Evolutionary conservation across 2,329 filamentous ascomycete species (phyloP), one percentile per base, ranked within the genome.

Genomic region (Lasiodiplodia sp.): DNA sequence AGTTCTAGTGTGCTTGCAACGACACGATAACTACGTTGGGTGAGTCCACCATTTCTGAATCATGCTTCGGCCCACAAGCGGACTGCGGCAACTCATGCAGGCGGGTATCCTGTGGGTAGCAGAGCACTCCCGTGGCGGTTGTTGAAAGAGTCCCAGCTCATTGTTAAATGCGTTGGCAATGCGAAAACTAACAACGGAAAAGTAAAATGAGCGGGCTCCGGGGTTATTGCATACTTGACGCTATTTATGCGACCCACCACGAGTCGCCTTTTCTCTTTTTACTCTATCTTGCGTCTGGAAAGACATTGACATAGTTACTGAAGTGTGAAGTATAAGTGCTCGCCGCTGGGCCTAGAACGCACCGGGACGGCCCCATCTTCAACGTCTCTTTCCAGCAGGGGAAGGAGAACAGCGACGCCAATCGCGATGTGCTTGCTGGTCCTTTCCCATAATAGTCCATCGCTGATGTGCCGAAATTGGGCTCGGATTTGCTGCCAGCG

Each of bases 381-480:
- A 76, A 71, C 8, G 38, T 79, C 12, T 77, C 77, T 5, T 79
- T 79, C 71, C 76, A 73, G 16, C 74, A 73, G 3, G 79, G 75
- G 60, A 74, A 72, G 56, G 78, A 76, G 16, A 66, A 72, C 38
- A 72, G 63, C 21, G 74, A 79, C 44, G 18, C 58, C 10, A 37
- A 4, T 3, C 44, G 44, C 28, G 58, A 51, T n/a, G 28, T 25
- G 21, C 12, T 28, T 63, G n/a, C 55, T 23, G 10, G 16, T n/a
- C 18, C 28, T 16, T 14, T 10, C 25, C 6, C 18, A 7, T n/a
- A 8, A 18, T 21, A 4, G 25, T 34, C 11, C 23, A 58, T 21
- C 11, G n/a, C n/a, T 4, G 34, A 58, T 28, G n/a, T 47, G 14
- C 44, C 44, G 44, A 47, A 47, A 21, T 47, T 8, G 18, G n/a